A percentile compares a stretch with the other conserved stretches of the same genome.
Evolutionary conservation across 169 alveolate genomes (phyloP).

Genomic region (Plasmodium billcollinsi): DNA sequence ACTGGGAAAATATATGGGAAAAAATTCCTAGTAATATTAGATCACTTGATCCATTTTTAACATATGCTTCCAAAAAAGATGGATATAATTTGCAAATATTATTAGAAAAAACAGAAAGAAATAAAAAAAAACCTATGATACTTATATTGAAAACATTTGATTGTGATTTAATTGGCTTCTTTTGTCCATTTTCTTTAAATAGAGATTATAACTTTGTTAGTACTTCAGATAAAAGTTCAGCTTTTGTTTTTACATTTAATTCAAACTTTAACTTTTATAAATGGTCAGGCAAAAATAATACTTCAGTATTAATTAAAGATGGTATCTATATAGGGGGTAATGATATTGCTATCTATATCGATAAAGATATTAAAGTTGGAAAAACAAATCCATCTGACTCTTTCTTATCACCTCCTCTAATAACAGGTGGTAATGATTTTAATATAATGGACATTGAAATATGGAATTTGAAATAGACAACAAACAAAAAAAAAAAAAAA

Average conservation of each 20-base stretch:
- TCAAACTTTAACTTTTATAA: conserved; percentile 49
- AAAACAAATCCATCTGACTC: conserved; percentile 61
- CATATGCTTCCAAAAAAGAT: conserved; percentile 37
- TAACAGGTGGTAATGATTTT: conserved; percentile 37
- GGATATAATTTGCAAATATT: conserved; percentile 49
- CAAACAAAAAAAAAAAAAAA: not conserved
- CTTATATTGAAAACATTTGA: conserved; percentile 59
- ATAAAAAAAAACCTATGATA: conserved; percentile 74
- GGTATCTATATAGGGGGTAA: conserved; percentile 73
- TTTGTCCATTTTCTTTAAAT: conserved; percentile 65
- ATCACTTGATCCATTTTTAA: conserved; percentile 44
- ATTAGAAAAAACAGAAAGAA: conserved; percentile 56
- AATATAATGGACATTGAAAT: conserved; percentile 68
- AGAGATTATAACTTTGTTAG: conserved; percentile 66
- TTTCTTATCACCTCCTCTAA: conserved; percentile 53
- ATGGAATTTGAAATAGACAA: conserved; percentile 37
- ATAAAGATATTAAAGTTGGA: conserved; percentile 50
- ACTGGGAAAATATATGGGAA: conserved; percentile 85
- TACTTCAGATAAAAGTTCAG: conserved; percentile 49
- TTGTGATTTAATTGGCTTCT: conserved; percentile 59
- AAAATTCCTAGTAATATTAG: conserved; percentile 71
- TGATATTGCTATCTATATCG: conserved; percentile 57
- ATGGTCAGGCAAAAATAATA: conserved; percentile 72
- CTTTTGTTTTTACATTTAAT: conserved; percentile 63
- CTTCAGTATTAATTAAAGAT: conserved; percentile 49